These are phyloP conservation scores for Lactuca sativa DNA, from an alignment of 129 eudicot species.

Conservation along the genomic window DNA sequence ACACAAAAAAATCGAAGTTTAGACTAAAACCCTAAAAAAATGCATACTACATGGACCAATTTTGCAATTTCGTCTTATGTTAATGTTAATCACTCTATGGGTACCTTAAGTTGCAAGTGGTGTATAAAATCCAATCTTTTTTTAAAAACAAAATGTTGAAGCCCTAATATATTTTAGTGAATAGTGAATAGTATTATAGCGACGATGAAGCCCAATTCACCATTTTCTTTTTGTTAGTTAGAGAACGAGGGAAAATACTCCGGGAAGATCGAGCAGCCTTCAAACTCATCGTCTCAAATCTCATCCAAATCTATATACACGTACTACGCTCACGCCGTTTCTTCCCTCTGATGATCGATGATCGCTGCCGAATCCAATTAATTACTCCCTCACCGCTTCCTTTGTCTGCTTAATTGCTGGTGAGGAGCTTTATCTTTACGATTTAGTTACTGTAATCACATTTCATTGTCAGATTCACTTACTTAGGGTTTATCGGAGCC, in stretches of 20 bases:
- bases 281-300: not conserved
- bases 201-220: not conserved
- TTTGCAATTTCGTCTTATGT: too few relatives aligned
- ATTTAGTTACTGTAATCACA: not conserved
- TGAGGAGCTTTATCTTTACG: not conserved
- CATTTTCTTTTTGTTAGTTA: not conserved
- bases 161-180: not conserved
- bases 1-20: too few relatives aligned
- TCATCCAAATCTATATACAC: not conserved
- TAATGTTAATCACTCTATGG: too few relatives aligned
- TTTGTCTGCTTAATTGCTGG: slow-evolving; percentile 13
- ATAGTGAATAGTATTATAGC: too few relatives aligned
- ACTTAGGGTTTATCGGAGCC: slow-evolving; percentile 16
- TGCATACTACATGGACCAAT: too few relatives aligned
- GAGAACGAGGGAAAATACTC: not conserved
- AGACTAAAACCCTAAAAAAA: too few relatives aligned
- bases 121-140: too few relatives aligned
- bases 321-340: not conserved
- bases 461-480: slow-evolving; percentile 11
- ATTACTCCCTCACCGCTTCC: slow-evolving; percentile 1
- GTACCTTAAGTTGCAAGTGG: too few relatives aligned
- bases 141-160: too few relatives aligned
- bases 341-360: slow-evolving; percentile 4
- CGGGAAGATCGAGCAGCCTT: not conserved
- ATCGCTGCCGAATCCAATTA: slow-evolving; percentile 3